Percentiles rank a stretch among this genome's conserved stretches.
These are phyloP conservation scores for Porcisia deanei DNA, from an alignment of 208 protist species.

Conservation along the genomic window DNA sequence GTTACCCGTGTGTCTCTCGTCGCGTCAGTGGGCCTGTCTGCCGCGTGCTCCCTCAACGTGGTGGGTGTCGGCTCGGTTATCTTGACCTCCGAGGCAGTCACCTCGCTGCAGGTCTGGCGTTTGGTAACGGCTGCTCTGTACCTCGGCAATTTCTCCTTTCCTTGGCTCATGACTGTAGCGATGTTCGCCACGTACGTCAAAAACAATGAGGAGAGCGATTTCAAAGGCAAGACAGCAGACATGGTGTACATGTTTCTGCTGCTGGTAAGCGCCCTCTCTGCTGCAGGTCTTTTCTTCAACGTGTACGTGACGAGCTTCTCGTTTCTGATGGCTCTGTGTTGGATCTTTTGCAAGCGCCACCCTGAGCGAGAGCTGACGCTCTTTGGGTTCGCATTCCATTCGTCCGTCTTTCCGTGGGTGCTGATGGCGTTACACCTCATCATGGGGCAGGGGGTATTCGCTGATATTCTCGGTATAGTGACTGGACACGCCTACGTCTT, in stretches of 20 bases:
- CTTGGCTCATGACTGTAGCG: slow-evolving; percentile 75
- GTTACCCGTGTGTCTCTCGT: slow-evolving; percentile 57
- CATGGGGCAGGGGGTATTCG: slow-evolving; percentile 49
- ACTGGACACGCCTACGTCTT: slow-evolving; percentile 83
- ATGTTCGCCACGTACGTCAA: slow-evolving; percentile 82
- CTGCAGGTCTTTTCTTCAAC: slow-evolving; percentile 37
- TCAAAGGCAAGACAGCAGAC: slow-evolving; percentile 74
- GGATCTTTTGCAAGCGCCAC: slow-evolving; percentile 91
- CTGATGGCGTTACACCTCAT: slow-evolving; percentile 77
- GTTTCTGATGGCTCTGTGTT: slow-evolving; percentile 79
- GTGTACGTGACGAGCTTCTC: slow-evolving; percentile 61
- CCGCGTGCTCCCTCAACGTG: slow-evolving; percentile 42
- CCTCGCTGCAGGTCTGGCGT: slow-evolving; percentile 65
- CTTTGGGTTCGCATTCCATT: slow-evolving; percentile 80
- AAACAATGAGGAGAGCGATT: slow-evolving; percentile 78
- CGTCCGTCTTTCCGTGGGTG: slow-evolving; percentile 83
- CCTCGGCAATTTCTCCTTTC: slow-evolving; percentile 80
- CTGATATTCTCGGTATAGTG: slow-evolving; percentile 72
- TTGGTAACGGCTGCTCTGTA: slow-evolving; percentile 72
- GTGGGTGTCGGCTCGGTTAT: slow-evolving; percentile 36
- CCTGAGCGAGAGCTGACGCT: slow-evolving; percentile 55
- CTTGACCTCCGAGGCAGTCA: slow-evolving; percentile 38
- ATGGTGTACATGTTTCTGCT: slow-evolving; percentile 80
- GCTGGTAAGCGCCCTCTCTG: slow-evolving; percentile 34
- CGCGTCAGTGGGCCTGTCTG: slow-evolving; percentile 46